Base-by-base conservation (phyloP, 2,329 filamentous ascomycete genomes). In the Nigrospora osmanthi region DNA sequence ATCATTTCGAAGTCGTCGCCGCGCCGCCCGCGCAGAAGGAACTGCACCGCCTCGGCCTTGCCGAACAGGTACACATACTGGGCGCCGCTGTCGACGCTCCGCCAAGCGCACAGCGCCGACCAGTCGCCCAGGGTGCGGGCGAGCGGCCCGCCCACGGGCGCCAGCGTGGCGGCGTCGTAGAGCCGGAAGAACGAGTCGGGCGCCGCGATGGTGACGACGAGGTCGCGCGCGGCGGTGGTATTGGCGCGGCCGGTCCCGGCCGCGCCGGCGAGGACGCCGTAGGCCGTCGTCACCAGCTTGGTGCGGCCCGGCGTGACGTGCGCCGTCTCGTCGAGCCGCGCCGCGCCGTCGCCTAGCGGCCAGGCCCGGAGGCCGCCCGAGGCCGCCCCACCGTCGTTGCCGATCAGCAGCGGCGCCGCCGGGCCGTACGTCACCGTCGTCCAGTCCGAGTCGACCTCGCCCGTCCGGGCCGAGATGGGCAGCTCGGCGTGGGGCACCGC, bases 71-170 rank as follows among this genome's bases (percentile, higher is more conserved):
- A 73, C 4, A 73, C 42, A 45, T 73, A 73, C 32, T 67, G 58
- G 36, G 69, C 66, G 2, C 63, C 64, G 15, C 61, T 67, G 34
- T 15, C 47, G 15, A 52, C 53, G 43, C 64, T 69, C 49, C 60
- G 67, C 70, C 68, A 73, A 11, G 61, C 55, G 51, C 71, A 74
- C 6, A 73, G 50, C 1, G 70, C 64, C 13, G 70, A 71, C 67
- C 70, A 73, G 49, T 73, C 70, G 0, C 71, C 70, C 13, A 71
- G 54, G 2, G 63, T 56, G 19, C 57, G 64, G 11, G 60, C 56
- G 34, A 58, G 49, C 4, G 63, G 62, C 6, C 54, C 52, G 6
- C 61, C 54, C 15, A 65, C 45, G 45, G 64, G 58, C 39, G 59
- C 52, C 4, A 65, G 47, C 3, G 50, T 53, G 2, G 56, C 56